A percentile compares a stretch with the other conserved stretches of the same genome.
Conservation (phyloP, 2,329 filamentous ascomycete genomes). For the Apiospora phragmitis region DNA sequence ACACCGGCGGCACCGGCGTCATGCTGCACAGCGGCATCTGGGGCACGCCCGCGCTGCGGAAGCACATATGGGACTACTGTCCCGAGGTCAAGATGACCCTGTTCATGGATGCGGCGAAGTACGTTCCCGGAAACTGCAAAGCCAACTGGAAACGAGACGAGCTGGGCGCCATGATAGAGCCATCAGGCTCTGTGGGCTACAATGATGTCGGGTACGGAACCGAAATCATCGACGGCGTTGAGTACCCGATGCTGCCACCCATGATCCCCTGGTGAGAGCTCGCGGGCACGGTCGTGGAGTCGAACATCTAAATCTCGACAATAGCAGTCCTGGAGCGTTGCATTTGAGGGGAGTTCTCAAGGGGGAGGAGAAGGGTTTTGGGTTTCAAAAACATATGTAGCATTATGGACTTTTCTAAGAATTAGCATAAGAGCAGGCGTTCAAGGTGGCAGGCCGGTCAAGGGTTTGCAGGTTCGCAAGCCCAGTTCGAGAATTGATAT, state of each 20-base stretch:
- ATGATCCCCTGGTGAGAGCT: constrained; percentile 17
- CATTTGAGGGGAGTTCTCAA: neutral
- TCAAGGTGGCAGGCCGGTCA: neutral
- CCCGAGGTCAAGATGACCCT: constrained; percentile 60
- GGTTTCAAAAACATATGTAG: neutral
- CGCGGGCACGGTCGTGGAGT: constrained; percentile 29
- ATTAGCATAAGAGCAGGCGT: neutral
- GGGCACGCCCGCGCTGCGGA: constrained; percentile 46
- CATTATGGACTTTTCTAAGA: neutral
- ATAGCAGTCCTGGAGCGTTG: neutral
- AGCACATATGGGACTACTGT: constrained; percentile 57
- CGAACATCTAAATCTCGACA: constrained; percentile 28
- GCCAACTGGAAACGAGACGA: constrained; percentile 45
- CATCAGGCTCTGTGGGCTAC: constrained; percentile 20
- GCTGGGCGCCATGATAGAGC: constrained; percentile 17
- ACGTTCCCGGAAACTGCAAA: constrained; percentile 49
- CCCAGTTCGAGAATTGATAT: neutral
- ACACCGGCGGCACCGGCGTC: constrained; percentile 51
- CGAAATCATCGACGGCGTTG: constrained; percentile 41
- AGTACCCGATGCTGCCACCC: constrained; percentile 40
- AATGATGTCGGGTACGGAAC: constrained; percentile 35
- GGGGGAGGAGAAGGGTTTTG: neutral
- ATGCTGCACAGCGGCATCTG: constrained; percentile 48
- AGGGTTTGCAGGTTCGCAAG: neutral
- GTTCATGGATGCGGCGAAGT: constrained; percentile 53